Conservation (phyloP, 768 basidiomycete genomes). For the Mycena floridula region DNA sequence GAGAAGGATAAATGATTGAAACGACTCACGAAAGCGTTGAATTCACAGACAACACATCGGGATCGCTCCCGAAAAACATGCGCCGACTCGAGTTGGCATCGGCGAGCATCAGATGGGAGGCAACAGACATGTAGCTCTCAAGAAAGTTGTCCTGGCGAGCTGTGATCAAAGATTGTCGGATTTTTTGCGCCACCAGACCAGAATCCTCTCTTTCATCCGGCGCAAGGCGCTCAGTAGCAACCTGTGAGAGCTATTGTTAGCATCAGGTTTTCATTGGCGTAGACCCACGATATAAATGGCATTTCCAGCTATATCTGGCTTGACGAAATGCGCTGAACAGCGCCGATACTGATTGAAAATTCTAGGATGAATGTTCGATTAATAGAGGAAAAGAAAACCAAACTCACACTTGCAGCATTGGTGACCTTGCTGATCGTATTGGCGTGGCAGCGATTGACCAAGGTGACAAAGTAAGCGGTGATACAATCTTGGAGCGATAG, state of each 20-base stretch:
- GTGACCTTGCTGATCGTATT: conserved; percentile 13
- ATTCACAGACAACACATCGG: conserved; percentile 12
- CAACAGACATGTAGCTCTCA: conserved; percentile 13
- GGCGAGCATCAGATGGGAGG: conserved; percentile 13
- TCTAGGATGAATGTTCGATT: neutral
- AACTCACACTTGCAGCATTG: conserved; percentile 22
- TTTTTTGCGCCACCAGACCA: conserved; percentile 8
- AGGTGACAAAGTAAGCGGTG: conserved; percentile 18
- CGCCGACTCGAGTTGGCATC: conserved; percentile 12
- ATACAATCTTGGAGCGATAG: conserved; percentile 24
- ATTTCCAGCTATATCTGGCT: conserved; percentile 13
- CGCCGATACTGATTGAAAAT: conserved; percentile 12
- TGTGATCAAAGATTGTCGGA: conserved; percentile 12
- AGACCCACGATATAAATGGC: conserved; percentile 14
- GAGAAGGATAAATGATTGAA: neutral
- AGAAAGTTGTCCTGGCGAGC: conserved; percentile 11
- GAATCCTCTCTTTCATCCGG: conserved; percentile 4
- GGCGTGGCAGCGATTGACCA: conserved; percentile 13
- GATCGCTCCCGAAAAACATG: conserved; percentile 8
- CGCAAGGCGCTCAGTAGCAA: neutral
- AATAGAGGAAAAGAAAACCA: neutral
- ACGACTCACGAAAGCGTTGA: conserved; percentile 15
- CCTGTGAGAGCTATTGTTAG: conserved; percentile 4
- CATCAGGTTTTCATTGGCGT: neutral
- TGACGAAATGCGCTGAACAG: conserved; percentile 12